Evolutionary conservation across 2,329 filamentous ascomycete species (phyloP).

Genomic region (Chrysoporthe deuterocubensis): DNA sequence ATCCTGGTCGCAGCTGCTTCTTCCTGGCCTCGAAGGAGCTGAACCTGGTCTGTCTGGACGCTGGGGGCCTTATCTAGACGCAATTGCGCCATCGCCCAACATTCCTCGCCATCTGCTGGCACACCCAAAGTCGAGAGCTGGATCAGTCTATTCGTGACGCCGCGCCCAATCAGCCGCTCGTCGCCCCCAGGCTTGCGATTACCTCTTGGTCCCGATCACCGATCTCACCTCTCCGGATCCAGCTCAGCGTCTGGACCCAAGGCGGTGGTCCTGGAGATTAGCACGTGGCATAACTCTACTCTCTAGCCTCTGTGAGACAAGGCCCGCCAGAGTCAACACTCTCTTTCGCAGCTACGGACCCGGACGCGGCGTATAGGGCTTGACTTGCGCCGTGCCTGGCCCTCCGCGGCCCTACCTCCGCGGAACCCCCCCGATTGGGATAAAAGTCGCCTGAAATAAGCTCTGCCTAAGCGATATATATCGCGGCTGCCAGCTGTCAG

Average conservation of each 20-base stretch:
- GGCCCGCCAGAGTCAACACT: neutral
- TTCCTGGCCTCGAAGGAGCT: slow-evolving; percentile 13
- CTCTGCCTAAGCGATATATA: slow-evolving; percentile 22
- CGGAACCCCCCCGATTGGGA: slow-evolving; percentile 10
- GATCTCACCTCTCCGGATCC: slow-evolving; percentile 16
- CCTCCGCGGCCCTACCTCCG: slow-evolving; percentile 17
- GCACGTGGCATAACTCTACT: slow-evolving; percentile 17
- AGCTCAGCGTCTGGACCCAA: slow-evolving; percentile 18
- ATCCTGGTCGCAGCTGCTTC: slow-evolving; percentile 7
- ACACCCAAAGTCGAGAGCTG: slow-evolving; percentile 6
- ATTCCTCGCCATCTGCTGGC: slow-evolving; percentile 24
- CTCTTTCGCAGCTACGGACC: slow-evolving; percentile 4
- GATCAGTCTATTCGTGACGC: slow-evolving; percentile 3
- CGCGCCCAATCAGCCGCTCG: slow-evolving; percentile 20
- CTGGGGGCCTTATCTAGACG: slow-evolving; percentile 4
- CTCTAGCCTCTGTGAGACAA: slow-evolving; percentile 4
- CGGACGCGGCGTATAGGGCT: neutral
- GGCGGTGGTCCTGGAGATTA: slow-evolving; percentile 16
- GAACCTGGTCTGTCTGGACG: neutral
- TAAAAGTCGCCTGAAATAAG: neutral
- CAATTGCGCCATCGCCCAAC: slow-evolving; percentile 28
- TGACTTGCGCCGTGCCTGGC: slow-evolving; percentile 1
- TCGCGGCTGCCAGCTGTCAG: slow-evolving; percentile 17
- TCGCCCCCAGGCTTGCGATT: slow-evolving; percentile 10
- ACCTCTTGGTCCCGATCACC: slow-evolving; percentile 19